Evolutionary conservation across 1,284 basidiomycete genomes (phyloP), one percentile per base, ranked within the genome.

Genomic region (Schizopora paradoxa): DNA sequence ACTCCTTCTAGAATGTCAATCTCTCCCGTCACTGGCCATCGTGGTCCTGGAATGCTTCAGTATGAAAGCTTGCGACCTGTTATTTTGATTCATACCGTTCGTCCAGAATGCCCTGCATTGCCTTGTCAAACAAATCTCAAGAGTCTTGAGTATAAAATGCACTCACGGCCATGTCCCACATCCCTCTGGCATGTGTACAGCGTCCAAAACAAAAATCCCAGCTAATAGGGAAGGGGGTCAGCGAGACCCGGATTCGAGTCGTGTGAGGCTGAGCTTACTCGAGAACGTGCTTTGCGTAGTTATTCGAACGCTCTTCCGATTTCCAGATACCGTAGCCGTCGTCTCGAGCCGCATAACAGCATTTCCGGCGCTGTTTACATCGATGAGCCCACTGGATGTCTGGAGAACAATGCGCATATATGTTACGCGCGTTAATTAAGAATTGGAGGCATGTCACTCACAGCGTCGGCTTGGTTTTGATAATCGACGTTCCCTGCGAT

Each of bases 171-270:
- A 93, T 6, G 82, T 84, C 31, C 83, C 91, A 63, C 91, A 94
- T 5, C 91, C 91, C 1, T 82, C 83, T 1, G 91, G 91, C 84
- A 93, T 91, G 64, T 94, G 91, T n/a, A 81, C 71, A 11, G 88
- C 76, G 61, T 93, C 89, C 70, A 92, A 74, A 47, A 92, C 72
- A 50, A 91, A 70, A 32, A 92, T 69, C 13, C 80, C 87, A 35
- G 78, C 75, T 36, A 51, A 16, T 22, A 7, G 22, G 11, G 28
- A 18, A 35, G 29, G 6, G 37, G 22, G 27, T 6, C 14, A 23
- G 2, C 6, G 16, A 6, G 10, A 41, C 22, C 26, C 26, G 11
- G 21, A 2, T 6, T 13, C 18, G 10, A 31, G 25, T n/a, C n/a
- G n/a, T n/a, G n/a, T 22, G 16, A 14, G 21, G 18, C 18, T 43